Conservation (phyloP, 768 basidiomycete genomes). For the Hirschioporus abietinus region DNA sequence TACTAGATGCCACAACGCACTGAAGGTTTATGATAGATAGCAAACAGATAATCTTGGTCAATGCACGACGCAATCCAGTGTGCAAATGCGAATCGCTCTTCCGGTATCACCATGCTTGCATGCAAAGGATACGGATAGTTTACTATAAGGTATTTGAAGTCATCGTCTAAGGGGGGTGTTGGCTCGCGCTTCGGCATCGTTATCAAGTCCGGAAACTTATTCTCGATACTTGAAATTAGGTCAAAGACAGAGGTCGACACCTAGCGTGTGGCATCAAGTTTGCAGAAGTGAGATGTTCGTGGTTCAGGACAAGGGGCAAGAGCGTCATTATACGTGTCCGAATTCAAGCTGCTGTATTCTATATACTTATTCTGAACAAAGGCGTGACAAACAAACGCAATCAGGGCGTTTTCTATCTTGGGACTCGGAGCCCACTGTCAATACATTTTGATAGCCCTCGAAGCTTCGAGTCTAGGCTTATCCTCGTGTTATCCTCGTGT, state of each 20-base stretch:
- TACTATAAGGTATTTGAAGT: slow-evolving; percentile 42
- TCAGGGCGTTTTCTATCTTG: not conserved
- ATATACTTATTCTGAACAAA: not conserved
- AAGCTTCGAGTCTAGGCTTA: no score
- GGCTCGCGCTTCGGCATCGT: slow-evolving; percentile 37
- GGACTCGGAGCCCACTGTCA: no score
- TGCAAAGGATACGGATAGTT: slow-evolving; percentile 46
- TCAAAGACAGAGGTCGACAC: not conserved
- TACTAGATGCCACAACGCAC: slow-evolving; percentile 24
- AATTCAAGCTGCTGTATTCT: no score
- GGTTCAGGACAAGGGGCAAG: not conserved
- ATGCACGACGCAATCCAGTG: slow-evolving; percentile 45
- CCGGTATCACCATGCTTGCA: slow-evolving; percentile 37
- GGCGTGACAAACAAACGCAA: not conserved
- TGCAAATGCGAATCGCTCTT: slow-evolving; percentile 32
- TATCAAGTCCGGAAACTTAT: not conserved
- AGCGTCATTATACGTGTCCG: not conserved
- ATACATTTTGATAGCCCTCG: no score
- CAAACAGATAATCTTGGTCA: slow-evolving; percentile 30
- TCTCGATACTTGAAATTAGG: not conserved
- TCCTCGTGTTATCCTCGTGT: not conserved
- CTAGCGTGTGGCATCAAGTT: not conserved
- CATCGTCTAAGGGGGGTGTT: slow-evolving; percentile 40
- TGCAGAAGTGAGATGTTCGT: not conserved
- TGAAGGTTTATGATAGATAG: slow-evolving; percentile 43